Evolutionary conservation across 2,329 filamentous ascomycete species (phyloP), one percentile per base, ranked within the genome.

Genomic region (Colletotrichum coccodes): DNA sequence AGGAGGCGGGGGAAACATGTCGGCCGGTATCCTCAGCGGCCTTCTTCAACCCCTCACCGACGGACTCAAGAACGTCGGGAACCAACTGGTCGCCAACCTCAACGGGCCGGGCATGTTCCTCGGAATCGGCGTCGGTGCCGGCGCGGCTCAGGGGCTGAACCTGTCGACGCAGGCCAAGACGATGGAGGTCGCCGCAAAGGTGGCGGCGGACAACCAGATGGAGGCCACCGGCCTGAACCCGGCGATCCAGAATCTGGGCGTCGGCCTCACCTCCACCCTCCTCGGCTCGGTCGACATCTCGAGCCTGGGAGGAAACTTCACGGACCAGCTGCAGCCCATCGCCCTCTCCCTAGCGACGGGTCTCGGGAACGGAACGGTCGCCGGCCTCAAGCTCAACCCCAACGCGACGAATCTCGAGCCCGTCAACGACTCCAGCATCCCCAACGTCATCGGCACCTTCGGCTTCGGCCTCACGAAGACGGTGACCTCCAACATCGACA

Each of bases 201-300:
- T 75, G 3, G 74, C 73, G 1, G 60, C 73, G 18, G 72, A 75
- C 23, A 79, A 77, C 69, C 71, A 72, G n/a, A 74, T 76, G 72
- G 56, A 74, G 11, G 72, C 71, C 12, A 74, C 72, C 9, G 76
- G 76, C 18, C 68, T 79, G 23, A 78, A 78, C 61, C 74, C 75
- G 0, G 67, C 73, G 3, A 70, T 79, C 52, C 73, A 77, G 59
- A 77, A 75, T 54, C 70, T 76, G 7, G 75, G 75, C 42, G 73
- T 75, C 54, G 78, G 78, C 3, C 68, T 76, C 2, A 70, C 74
- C 1, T 72, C 76, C 0, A 74, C 77, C 4, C 70, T 78, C 0
- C 61, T 79, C 5, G 73, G 74, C 16, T 59, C 76, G 3, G 50
- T 76, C 32, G 70, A 76, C 60, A 14, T 75, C 28, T 68, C 60